These are phyloP conservation scores for Starmera dryadoides DNA, from an alignment of 805 yeast genomes.

Conservation along the genomic window DNA sequence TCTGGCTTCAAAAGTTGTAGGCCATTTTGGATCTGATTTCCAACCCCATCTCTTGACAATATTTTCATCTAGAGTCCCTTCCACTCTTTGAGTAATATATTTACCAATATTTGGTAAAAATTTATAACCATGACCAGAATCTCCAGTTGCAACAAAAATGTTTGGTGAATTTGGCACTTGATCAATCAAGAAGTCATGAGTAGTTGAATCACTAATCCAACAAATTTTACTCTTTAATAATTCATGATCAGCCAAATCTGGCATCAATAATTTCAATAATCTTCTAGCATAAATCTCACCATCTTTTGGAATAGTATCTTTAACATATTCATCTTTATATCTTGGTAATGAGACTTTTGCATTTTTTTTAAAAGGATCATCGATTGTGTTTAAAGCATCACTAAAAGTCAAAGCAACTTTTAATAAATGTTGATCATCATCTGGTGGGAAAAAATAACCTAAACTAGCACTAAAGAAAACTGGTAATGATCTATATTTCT, in stretches of 20 bases:
- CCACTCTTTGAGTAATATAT: constrained; percentile 28
- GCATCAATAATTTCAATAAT: constrained; percentile 26
- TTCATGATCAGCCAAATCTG: constrained; percentile 29
- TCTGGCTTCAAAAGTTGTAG: constrained; percentile 8
- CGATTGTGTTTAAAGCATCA: constrained; percentile 20
- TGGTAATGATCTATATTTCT: constrained; percentile 29
- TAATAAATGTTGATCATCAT: constrained; percentile 24
- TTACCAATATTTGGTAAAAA: constrained; percentile 39
- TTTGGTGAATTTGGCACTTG: constrained; percentile 25
- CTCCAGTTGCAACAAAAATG: constrained; percentile 38
- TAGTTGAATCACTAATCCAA: constrained; percentile 36
- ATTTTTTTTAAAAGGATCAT: constrained; percentile 10
- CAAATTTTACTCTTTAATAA: constrained; percentile 28
- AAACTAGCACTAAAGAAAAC: constrained; percentile 33
- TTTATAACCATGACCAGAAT: constrained; percentile 41
- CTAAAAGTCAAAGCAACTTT: constrained; percentile 28
- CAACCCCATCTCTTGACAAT: constrained; percentile 24
- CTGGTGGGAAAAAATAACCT: constrained; percentile 45
- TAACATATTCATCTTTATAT: constrained; percentile 20
- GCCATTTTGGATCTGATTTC: constrained; percentile 18
- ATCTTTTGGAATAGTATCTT: constrained; percentile 27
- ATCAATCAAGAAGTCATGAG: constrained; percentile 34
- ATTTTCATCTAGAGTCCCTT: constrained; percentile 20
- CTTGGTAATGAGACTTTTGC: constrained; percentile 27
- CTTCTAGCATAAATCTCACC: constrained; percentile 21